A percentile compares a stretch with the other conserved stretches of the same genome.
Conservation (phyloP, 257 asterid species). For the Petrea volubilis region DNA sequence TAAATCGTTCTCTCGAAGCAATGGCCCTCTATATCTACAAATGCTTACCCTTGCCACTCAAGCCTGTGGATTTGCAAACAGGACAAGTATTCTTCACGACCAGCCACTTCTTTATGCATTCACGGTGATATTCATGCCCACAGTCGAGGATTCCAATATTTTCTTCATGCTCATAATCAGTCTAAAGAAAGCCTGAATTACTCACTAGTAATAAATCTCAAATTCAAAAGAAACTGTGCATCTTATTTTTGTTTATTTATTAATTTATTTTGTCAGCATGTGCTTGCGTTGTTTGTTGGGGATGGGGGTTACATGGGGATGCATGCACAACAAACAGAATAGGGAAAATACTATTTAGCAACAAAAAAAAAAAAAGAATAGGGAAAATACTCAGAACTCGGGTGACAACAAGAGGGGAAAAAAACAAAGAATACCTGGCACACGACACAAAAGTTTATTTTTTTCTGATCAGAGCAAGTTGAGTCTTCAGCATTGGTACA, state of each 20-base stretch:
- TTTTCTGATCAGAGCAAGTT: conserved; percentile 33
- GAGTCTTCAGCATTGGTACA: conserved; percentile 31
- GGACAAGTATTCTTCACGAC: conserved; percentile 66
- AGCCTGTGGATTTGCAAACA: conserved; percentile 67
- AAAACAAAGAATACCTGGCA: conserved; percentile 57
- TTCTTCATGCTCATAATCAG: conserved; percentile 43
- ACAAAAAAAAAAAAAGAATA: too few relatives aligned
- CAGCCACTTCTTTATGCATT: conserved; percentile 68
- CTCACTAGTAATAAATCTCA: neutral
- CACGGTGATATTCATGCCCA: conserved; percentile 63
- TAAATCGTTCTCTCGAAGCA: neutral
- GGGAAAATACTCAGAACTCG: too few relatives aligned
- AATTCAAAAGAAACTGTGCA: neutral
- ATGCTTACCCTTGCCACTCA: conserved; percentile 38
- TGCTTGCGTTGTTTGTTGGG: too few relatives aligned
- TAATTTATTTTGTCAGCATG: too few relatives aligned
- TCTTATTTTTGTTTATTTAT: too few relatives aligned
- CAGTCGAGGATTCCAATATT: conserved; percentile 56
- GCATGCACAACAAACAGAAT: too few relatives aligned
- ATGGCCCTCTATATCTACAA: conserved; percentile 19
- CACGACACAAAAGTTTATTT: conserved; percentile 54
- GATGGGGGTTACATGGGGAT: too few relatives aligned
- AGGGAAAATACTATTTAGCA: too few relatives aligned
- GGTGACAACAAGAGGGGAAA: too few relatives aligned
- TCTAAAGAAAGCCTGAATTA: conserved; percentile 32